Base-by-base conservation (phyloP, 495 filamentous ascomycete species). In the Podospora pseudocomata region DNA sequence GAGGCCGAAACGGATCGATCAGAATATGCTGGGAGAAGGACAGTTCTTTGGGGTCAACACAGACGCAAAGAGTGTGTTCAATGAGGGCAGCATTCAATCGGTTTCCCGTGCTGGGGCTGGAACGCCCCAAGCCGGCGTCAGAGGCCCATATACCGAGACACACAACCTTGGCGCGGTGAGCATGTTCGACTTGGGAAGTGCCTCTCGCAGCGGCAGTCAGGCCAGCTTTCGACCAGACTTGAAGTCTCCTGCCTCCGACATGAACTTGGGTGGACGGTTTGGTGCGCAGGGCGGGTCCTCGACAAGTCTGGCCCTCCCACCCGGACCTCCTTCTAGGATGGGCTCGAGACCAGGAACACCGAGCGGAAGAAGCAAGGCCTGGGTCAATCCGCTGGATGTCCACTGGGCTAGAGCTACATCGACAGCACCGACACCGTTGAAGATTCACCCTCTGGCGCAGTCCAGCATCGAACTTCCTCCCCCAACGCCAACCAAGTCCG, bases 381-480 rank as follows among this genome's bases (percentile, higher is more conserved):
- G 79, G 80, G 76, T 78, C 30, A 79, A 76, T 55, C 80, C 79
- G 6, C 71, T 80, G n/a, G 80, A 83, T 30, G 74, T 80, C 61
- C 77, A 80, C 60, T 79, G 79, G 59, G 58, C 64, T 26, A 75
- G 69, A 60, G 63, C 59, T 13, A 63, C 67, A 2, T 63, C 76
- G 20, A 60, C 68, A 5, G 59, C 28, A 2, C 72, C 77, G 0
- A 30, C 69, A 1, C 65, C 70, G 7, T 75, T 76, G 13, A 79
- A 70, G 64, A 79, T 70, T 64, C 80, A 79, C 1, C 81, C 78
- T 2, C 71, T 82, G 20, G 72, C 60, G 20, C 70, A 72, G 23
- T 69, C 72, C 20, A 71, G 75, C 13, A 67, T 75, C 19, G 71
- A 77, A 18, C 44, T 75, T 34, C 68, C 73, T 1, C 65, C 60